Conservation (phyloP, 2,329 filamentous ascomycete genomes). For the Fusarium nodosum region DNA sequence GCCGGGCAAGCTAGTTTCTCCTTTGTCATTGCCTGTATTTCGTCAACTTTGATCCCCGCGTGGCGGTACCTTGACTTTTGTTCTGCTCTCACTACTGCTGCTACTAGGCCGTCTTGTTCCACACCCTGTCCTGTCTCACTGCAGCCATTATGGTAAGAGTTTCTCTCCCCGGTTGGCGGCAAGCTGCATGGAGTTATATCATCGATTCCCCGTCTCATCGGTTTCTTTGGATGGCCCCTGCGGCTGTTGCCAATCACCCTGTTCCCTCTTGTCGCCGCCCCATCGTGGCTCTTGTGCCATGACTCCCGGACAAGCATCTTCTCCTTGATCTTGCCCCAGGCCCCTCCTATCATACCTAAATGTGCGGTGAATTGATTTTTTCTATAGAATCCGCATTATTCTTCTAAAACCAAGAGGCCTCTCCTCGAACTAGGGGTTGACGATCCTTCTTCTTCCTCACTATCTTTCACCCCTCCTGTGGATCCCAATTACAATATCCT, state of each 20-base stretch:
- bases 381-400: slow-evolving; percentile 51
- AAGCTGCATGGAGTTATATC: slow-evolving; percentile 62
- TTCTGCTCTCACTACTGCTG: slow-evolving; percentile 43
- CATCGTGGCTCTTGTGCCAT: slow-evolving; percentile 49
- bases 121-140: slow-evolving; percentile 54
- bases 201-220: slow-evolving; percentile 54
- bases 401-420: slow-evolving; percentile 51
- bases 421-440: slow-evolving; percentile 47
- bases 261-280: slow-evolving; percentile 45
- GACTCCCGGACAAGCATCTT: slow-evolving; percentile 48
- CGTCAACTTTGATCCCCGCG: slow-evolving; percentile 54
- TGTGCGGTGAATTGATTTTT: slow-evolving; percentile 58
- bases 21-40: slow-evolving; percentile 54
- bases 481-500: slow-evolving; percentile 47
- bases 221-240: slow-evolving; percentile 47
- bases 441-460: slow-evolving; percentile 42
- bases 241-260: slow-evolving; percentile 48
- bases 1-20: slow-evolving; percentile 49
- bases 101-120: slow-evolving; percentile 49
- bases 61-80: slow-evolving; percentile 56
- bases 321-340: slow-evolving; percentile 48
- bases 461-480: slow-evolving; percentile 39
- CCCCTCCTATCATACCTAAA: slow-evolving; percentile 48
- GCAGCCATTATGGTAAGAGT: slow-evolving; percentile 65
- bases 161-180: slow-evolving; percentile 57